Percentiles rank a stretch among this genome's conserved stretches.
Conservation (phyloP, 305 asterid genomes). For the Rubia peregrina region DNA sequence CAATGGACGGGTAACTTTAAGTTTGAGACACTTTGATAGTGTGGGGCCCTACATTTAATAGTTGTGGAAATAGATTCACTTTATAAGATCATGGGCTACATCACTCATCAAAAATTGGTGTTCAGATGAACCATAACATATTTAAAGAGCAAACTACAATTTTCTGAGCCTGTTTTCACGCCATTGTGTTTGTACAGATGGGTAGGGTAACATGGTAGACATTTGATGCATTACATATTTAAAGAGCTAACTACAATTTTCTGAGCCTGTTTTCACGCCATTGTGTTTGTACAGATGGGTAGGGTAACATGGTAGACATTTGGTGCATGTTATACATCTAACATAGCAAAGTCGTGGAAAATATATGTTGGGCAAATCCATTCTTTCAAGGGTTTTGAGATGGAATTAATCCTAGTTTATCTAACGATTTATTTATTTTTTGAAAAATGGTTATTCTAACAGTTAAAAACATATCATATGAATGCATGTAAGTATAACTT, state of each 20-base stretch:
- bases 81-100: background rate
- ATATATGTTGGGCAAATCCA: no score
- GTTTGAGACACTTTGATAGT: background rate
- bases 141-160: background rate
- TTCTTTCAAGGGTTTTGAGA: background rate
- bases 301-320: no score
- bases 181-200: no score
- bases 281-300: background rate
- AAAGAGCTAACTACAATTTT: no score
- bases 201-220: no score
- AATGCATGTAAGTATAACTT: slow-evolving; percentile 6
- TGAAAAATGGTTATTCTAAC: no score
- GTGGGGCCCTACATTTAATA: background rate
- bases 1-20: background rate
- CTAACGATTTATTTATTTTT: background rate
- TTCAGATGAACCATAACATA: background rate
- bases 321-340: background rate
- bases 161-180: no score
- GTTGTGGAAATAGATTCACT: background rate
- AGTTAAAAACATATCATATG: background rate
- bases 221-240: no score
- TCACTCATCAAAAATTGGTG: background rate
- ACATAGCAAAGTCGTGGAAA: no score
- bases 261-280: no score
- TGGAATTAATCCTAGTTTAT: background rate